Percentiles rank a stretch among this genome's conserved stretches.
Evolutionary conservation across 352 stramenopile genomes (phyloP).

Genomic region (Elongisporangium anandrum): DNA sequence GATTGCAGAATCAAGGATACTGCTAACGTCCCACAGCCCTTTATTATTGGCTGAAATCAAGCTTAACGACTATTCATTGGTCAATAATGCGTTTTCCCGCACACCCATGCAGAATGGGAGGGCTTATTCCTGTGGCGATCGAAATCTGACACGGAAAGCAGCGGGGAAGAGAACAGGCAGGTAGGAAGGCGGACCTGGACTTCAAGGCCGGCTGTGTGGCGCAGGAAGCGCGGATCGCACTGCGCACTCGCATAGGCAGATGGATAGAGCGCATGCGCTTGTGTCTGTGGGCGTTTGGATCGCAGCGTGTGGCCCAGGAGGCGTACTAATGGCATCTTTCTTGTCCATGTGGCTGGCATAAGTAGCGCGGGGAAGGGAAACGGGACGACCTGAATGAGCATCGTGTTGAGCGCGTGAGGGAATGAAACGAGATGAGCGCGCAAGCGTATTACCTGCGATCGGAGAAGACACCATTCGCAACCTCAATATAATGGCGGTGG

Average conservation of each 20-base stretch:
- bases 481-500: slow-evolving; percentile 4
- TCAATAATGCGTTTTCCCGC: not conserved
- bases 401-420: not conserved
- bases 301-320: not conserved
- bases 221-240: not conserved
- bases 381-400: not conserved
- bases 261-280: not conserved
- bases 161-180: not conserved
- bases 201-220: not conserved
- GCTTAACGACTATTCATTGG: not conserved
- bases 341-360: not conserved
- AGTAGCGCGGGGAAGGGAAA: not conserved
- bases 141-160: not conserved
- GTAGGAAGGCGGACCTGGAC: not conserved
- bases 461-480: slow-evolving; percentile 32
- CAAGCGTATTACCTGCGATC: slow-evolving; percentile 38
- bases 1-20: not conserved
- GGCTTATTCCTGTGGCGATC: not conserved
- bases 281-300: not conserved
- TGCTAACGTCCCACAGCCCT: not conserved
- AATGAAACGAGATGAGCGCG: slow-evolving; percentile 16
- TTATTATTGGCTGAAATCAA: not conserved
- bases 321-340: not conserved
- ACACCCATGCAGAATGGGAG: not conserved
- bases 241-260: not conserved